These are phyloP conservation scores for Paraphaeosphaeria minitans DNA, from an alignment of 2,329 filamentous ascomycete species.

Conservation along the genomic window DNA sequence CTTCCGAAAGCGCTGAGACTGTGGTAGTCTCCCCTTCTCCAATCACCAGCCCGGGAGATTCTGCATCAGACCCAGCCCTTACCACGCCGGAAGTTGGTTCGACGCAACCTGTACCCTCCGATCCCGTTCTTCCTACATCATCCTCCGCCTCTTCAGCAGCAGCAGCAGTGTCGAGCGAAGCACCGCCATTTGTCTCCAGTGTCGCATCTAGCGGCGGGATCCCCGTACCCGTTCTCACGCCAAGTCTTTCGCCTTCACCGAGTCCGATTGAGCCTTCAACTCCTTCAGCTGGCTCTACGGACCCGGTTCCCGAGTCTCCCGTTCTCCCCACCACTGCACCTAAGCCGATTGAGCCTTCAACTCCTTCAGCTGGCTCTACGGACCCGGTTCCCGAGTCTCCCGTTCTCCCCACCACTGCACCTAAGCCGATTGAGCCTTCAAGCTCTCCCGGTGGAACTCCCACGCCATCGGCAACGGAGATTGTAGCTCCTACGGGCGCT, in stretches of 20 bases:
- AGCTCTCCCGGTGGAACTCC: conserved; percentile 12
- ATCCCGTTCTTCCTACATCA: conserved; percentile 4
- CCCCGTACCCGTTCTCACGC: conserved; percentile 4
- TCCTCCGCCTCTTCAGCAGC: not conserved
- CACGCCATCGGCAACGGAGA: not conserved
- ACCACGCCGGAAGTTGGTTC: conserved; percentile 1
- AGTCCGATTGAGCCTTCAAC: conserved; percentile 3
- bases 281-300: conserved; percentile 4
- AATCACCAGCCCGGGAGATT: not conserved
- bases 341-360: conserved; percentile 1
- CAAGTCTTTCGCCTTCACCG: conserved; percentile 1
- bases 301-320: not conserved
- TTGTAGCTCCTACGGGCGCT: conserved; percentile 3
- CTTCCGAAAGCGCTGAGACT: conserved; percentile 21
- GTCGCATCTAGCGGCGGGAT: conserved; percentile 7
- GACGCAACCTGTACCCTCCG: not conserved
- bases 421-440: not conserved
- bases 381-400: not conserved
- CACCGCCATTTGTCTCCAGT: not conserved
- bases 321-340: conserved; percentile 2
- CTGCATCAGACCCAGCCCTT: not conserved
- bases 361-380: conserved; percentile 4
- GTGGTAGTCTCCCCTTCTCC: conserved; percentile 25
- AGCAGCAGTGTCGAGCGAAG: not conserved
- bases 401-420: conserved; percentile 1